Evolutionary conservation across 345 rosid genomes (phyloP).

Genomic region (Corchorus capsularis): DNA sequence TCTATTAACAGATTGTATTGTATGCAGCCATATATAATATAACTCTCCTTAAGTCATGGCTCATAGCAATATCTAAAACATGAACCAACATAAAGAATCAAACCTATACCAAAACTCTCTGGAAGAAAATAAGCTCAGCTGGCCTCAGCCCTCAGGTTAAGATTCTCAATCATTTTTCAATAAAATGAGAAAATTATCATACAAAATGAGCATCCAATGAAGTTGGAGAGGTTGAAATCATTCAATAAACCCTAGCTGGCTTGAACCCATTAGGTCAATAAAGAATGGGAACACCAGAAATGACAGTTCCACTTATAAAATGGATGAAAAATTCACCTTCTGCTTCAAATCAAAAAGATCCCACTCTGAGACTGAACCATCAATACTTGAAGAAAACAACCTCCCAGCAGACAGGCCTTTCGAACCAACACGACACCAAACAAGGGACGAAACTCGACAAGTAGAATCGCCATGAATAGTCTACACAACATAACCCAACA

Average conservation of each 20-base stretch:
- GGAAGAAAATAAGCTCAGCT: not conserved
- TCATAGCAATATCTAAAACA: not conserved
- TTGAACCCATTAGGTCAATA: not conserved
- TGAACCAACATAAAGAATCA: not conserved
- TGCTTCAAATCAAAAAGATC: constrained; percentile 84
- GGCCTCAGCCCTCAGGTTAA: not conserved
- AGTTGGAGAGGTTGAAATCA: not conserved
- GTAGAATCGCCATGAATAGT: constrained; percentile 78
- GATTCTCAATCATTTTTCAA: not conserved
- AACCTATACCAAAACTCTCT: not conserved
- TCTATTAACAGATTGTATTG: not conserved
- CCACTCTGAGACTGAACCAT: constrained; percentile 87
- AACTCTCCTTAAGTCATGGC: not conserved
- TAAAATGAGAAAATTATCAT: not conserved
- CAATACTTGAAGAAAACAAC: constrained; percentile 77
- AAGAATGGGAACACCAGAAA: not conserved
- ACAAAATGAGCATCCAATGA: not conserved
- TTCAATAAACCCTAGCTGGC: not conserved
- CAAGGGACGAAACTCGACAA: constrained; percentile 80
- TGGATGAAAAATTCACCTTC: constrained; percentile 47
- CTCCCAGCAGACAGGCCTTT: constrained; percentile 65
- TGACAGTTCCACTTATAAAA: not conserved
- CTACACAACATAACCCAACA: constrained; percentile 31
- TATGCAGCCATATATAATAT: not conserved
- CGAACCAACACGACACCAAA: constrained; percentile 68